phyloP scores from a whole-genome alignment of 1,284 basidiomycete species.

The Mixia osmundae region DNA sequence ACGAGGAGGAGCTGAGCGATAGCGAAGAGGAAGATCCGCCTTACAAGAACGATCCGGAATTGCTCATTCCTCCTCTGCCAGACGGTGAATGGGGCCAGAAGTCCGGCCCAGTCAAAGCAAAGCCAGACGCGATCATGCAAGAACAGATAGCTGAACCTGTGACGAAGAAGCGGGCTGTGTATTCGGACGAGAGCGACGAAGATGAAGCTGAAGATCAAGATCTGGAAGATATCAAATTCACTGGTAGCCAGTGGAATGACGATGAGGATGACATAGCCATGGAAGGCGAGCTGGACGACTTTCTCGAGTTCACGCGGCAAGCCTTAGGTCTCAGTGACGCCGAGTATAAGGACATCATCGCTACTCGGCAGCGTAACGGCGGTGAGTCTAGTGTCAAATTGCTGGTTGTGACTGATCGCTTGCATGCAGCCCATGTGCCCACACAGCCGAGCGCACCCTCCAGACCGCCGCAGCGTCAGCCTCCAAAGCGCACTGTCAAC shows the following conservation, averaged over 20 bases:
- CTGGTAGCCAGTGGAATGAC: constrained; percentile 9
- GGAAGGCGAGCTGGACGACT: constrained; percentile 70
- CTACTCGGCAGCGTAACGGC: constrained; percentile 45
- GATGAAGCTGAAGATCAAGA: constrained; percentile 23
- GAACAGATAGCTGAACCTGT: not conserved
- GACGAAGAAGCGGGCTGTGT: not conserved
- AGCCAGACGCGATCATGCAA: not conserved
- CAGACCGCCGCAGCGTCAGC: no score
- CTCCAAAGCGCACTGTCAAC: no score
- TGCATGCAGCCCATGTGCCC: constrained; percentile 41
- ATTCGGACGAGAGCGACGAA: constrained; percentile 13
- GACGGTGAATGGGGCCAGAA: constrained; percentile 25
- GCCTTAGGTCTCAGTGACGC: constrained; percentile 60
- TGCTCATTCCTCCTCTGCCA: constrained; percentile 23
- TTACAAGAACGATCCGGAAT: constrained; percentile 17
- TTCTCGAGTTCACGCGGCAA: constrained; percentile 72
- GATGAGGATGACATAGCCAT: constrained; percentile 44
- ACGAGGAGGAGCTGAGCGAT: constrained; percentile 24
- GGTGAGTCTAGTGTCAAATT: constrained; percentile 29
- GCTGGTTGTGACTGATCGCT: not conserved
- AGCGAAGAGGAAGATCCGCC: not conserved
- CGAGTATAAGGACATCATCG: constrained; percentile 58
- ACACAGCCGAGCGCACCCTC: constrained; percentile 10
- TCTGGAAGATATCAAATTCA: constrained; percentile 45
- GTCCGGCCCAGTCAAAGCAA: constrained; percentile 16